Conservation (phyloP, 2,329 filamentous ascomycete species). For the Nemania diffusa region DNA sequence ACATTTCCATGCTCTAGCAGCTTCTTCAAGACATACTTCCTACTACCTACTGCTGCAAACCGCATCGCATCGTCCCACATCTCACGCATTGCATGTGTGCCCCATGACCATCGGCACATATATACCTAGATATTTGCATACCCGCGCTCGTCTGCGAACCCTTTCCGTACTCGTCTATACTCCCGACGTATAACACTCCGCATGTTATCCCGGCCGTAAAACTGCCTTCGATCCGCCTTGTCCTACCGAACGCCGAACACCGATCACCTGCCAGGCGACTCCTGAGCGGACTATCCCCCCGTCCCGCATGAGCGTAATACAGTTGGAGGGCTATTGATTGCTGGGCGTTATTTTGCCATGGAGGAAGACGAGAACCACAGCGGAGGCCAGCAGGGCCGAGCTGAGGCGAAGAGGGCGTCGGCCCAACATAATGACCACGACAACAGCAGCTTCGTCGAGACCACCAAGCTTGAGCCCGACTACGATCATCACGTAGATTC, state of each 20-base stretch:
- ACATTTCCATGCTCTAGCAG: not conserved
- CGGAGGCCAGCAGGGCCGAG: slow-evolving; percentile 12
- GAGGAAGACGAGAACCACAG: slow-evolving; percentile 38
- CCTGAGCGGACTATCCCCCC: not conserved
- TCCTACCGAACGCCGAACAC: not conserved
- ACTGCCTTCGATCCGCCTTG: not conserved
- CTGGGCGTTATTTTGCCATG: slow-evolving; percentile 26
- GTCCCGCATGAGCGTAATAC: slow-evolving; percentile 13
- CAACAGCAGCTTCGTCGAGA: slow-evolving; percentile 47
- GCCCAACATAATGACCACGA: slow-evolving; percentile 27
- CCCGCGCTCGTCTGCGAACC: no score
- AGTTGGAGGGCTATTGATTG: not conserved
- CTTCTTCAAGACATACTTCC: slow-evolving; percentile 4
- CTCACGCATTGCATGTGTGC: not conserved
- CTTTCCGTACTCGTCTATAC: no score
- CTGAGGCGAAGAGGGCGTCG: not conserved
- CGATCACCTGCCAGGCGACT: not conserved
- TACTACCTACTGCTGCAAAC: not conserved
- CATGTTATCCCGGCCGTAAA: not conserved
- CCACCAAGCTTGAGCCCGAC: slow-evolving; percentile 46
- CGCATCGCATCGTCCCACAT: not conserved
- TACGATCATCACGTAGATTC: slow-evolving; percentile 59
- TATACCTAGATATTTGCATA: no score
- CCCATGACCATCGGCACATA: no score
- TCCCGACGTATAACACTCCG: no score